Percentiles rank a stretch among this genome's conserved stretches.
These are phyloP conservation scores for Suaeda aralocaspica DNA, from an alignment of 148 eudicot genomes.

Conservation along the genomic window DNA sequence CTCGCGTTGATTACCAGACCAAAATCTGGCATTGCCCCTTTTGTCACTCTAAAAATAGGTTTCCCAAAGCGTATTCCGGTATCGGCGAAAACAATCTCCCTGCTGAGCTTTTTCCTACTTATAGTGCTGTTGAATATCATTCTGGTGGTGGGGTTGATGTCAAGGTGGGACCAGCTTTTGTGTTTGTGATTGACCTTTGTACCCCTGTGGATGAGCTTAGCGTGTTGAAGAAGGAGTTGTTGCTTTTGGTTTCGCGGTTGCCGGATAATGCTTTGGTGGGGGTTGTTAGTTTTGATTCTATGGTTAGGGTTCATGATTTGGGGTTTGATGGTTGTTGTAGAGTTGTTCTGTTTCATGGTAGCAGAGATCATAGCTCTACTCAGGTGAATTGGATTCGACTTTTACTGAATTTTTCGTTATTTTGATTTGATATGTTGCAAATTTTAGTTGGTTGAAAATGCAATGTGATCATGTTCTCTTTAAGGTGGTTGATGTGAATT, in stretches of 20 bases:
- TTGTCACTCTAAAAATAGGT: constrained; percentile 55
- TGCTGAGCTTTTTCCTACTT: constrained; percentile 91
- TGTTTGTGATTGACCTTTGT: constrained; percentile 83
- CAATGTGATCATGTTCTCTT: background rate
- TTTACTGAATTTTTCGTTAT: too few relatives aligned
- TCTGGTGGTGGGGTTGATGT: constrained; percentile 35
- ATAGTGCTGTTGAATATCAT: constrained; percentile 71
- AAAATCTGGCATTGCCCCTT: constrained; percentile 92
- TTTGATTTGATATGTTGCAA: too few relatives aligned
- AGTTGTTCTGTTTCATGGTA: constrained; percentile 78
- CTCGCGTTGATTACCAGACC: constrained; percentile 73
- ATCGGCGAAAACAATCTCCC: constrained; percentile 78
- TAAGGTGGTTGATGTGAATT: background rate
- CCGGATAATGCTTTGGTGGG: constrained; percentile 81
- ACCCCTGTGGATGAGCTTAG: constrained; percentile 65
- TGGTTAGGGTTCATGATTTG: constrained; percentile 82
- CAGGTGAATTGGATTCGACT: too few relatives aligned
- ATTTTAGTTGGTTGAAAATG: too few relatives aligned
- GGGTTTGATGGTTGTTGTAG: constrained; percentile 68
- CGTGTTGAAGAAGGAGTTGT: constrained; percentile 66
- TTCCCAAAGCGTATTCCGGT: constrained; percentile 57
- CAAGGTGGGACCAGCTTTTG: constrained; percentile 54
- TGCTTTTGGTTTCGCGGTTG: constrained; percentile 48
- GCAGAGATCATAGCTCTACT: constrained; percentile 59
- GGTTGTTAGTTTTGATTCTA: constrained; percentile 74